Conservation (phyloP, 306 rosid genomes). For the Prunus dulcis region DNA sequence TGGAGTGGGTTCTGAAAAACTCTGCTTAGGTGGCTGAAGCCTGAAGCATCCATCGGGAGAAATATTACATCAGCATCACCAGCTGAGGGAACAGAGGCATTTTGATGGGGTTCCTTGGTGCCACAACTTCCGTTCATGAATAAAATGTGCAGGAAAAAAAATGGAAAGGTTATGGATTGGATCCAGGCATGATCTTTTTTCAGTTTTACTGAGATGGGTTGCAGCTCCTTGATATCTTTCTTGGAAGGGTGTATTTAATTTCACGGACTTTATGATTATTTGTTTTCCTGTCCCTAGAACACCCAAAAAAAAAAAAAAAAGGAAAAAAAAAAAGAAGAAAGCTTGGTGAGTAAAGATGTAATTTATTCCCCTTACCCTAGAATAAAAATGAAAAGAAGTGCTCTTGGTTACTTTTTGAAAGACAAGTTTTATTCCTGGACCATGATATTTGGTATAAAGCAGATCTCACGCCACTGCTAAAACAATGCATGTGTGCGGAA, state of each 20-base stretch:
- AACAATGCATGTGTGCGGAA: background rate
- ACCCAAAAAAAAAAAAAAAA: background rate
- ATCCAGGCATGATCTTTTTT: background rate
- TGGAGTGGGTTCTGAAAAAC: slow-evolving; percentile 93
- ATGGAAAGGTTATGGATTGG: background rate
- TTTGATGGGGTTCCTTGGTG: background rate
- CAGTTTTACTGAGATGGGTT: background rate
- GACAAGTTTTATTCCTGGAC: background rate
- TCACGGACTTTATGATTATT: background rate
- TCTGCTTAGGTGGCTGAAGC: slow-evolving; percentile 36
- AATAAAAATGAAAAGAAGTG: background rate
- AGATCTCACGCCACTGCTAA: no score
- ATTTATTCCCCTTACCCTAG: background rate
- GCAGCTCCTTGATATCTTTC: background rate
- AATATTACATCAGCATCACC: background rate
- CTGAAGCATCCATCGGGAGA: background rate
- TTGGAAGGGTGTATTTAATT: background rate
- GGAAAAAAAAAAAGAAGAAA: background rate
- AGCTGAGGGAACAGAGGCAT: background rate
- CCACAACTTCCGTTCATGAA: background rate
- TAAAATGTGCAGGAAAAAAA: slow-evolving; percentile 8
- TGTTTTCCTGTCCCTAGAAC: background rate
- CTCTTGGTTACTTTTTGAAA: background rate
- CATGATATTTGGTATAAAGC: no score
- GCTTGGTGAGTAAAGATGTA: no score